A percentile compares a stretch with the other conserved stretches of the same genome.
Conservation (phyloP, 495 filamentous ascomycete species). For the Penicillium alfredii region DNA sequence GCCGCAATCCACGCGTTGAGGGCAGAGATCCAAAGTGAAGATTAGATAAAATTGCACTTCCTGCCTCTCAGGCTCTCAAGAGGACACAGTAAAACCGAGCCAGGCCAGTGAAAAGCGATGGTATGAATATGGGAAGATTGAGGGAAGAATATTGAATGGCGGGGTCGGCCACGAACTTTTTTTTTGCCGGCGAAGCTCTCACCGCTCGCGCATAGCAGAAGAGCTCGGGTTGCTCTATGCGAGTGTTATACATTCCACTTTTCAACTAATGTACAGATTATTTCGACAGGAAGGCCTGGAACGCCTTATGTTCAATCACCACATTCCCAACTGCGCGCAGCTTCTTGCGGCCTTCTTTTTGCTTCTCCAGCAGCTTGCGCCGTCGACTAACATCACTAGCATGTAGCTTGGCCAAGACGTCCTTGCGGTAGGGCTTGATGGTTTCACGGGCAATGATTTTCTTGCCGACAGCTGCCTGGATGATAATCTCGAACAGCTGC, state of each 20-base stretch:
- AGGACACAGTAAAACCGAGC: background rate
- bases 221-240: background rate
- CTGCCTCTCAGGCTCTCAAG: background rate
- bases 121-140: slow-evolving; percentile 2
- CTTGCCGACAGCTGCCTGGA: slow-evolving; percentile 82
- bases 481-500: slow-evolving; percentile 94
- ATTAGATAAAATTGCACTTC: background rate
- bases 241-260: too few species aligned
- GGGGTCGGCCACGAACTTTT: slow-evolving; percentile 32
- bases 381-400: slow-evolving; percentile 79
- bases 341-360: slow-evolving; percentile 93
- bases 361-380: slow-evolving; percentile 87
- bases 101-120: background rate
- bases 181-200: slow-evolving; percentile 25
- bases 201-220: slow-evolving; percentile 6
- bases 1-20: slow-evolving; percentile 8
- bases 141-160: slow-evolving; percentile 7
- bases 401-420: slow-evolving; percentile 88
- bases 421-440: slow-evolving; percentile 94
- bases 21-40: too few species aligned
- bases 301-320: slow-evolving; percentile 86
- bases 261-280: slow-evolving; percentile 26
- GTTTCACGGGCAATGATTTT: slow-evolving; percentile 88
- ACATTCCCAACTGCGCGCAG: slow-evolving; percentile 69
- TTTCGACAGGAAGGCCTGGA: slow-evolving; percentile 81